phyloP scores from a whole-genome alignment of 345 rosid species.

The Trapa incisa region DNA sequence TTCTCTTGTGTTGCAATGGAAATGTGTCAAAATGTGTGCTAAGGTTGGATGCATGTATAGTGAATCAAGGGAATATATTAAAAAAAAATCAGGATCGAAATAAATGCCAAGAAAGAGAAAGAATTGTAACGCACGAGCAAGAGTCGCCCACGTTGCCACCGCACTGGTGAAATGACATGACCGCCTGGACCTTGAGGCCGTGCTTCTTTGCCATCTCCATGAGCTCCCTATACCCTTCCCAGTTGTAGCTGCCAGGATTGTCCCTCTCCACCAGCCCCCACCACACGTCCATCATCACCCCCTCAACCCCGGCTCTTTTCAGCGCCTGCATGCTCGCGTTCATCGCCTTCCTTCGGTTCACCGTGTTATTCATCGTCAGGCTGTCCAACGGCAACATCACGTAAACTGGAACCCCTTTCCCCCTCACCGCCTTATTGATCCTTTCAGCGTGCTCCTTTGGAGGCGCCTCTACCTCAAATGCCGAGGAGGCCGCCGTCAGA shows the following conservation, averaged over 20 bases:
- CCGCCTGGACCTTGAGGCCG: conserved; percentile 95
- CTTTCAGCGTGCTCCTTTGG: conserved; percentile 20
- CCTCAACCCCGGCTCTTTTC: conserved; percentile 94
- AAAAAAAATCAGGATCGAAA: not conserved
- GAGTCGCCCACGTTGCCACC: conserved; percentile 99
- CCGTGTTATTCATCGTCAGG: conserved; percentile 63
- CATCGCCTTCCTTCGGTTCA: conserved; percentile 89
- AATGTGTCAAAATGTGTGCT: too few relatives aligned
- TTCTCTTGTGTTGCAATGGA: too few relatives aligned
- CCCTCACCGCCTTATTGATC: conserved; percentile 59
- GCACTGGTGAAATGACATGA: conserved; percentile 98
- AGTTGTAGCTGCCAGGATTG: conserved; percentile 61
- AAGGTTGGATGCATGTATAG: too few relatives aligned
- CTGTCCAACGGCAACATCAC: conserved; percentile 99
- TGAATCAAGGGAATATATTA: not conserved
- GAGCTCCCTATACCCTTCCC: conserved; percentile 92
- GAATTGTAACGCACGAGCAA: conserved; percentile 44
- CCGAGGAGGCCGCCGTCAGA: conserved; percentile 25
- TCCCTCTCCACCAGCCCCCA: conserved; percentile 99
- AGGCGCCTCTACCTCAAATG: conserved; percentile 20
- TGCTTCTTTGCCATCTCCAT: conserved; percentile 77
- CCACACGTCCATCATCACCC: conserved; percentile 97
- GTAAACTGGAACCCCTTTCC: conserved; percentile 81
- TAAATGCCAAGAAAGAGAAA: not conserved
- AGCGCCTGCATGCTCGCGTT: conserved; percentile 84